phyloP scores from a whole-genome alignment of 1,284 basidiomycete species.

The Hymenochaete sp. region DNA sequence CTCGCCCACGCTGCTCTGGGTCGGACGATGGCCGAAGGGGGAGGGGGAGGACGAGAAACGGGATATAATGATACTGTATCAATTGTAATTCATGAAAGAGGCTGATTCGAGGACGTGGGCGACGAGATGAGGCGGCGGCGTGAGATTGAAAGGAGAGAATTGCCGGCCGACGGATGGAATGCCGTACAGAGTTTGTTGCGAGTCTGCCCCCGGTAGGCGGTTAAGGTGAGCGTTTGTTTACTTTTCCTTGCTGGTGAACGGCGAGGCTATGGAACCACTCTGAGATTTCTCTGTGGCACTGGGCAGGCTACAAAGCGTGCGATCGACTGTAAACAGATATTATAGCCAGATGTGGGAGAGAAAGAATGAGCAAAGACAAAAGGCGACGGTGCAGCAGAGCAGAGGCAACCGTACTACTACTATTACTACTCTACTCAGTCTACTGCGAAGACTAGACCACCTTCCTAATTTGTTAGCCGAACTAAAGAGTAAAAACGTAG shows the following conservation, averaged over 20 bases:
- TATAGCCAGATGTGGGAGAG: too few relatives aligned
- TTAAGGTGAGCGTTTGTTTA: too few relatives aligned
- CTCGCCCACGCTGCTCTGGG: too few relatives aligned
- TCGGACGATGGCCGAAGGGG: too few relatives aligned
- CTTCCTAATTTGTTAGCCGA: neutral
- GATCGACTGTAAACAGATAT: neutral
- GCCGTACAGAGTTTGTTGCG: neutral
- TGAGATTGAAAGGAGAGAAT: constrained; percentile 2
- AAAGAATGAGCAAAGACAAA: too few relatives aligned
- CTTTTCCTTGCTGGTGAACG: neutral
- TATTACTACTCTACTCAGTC: neutral
- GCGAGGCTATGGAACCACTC: neutral
- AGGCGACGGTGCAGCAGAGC: too few relatives aligned
- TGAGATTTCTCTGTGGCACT: constrained; percentile 2
- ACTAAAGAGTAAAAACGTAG: neutral
- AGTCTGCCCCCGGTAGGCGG: too few relatives aligned
- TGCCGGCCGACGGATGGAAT: neutral
- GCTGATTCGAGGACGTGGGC: too few relatives aligned
- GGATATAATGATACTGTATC: too few relatives aligned
- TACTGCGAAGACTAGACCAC: neutral
- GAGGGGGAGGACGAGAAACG: too few relatives aligned
- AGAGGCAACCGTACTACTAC: too few relatives aligned
- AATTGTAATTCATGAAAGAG: too few relatives aligned
- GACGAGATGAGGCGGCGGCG: constrained; percentile 11
- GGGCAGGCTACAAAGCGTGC: neutral